Conservation (phyloP, 1,139 yeast genomes). For the Suhomyces panamericanus region DNA sequence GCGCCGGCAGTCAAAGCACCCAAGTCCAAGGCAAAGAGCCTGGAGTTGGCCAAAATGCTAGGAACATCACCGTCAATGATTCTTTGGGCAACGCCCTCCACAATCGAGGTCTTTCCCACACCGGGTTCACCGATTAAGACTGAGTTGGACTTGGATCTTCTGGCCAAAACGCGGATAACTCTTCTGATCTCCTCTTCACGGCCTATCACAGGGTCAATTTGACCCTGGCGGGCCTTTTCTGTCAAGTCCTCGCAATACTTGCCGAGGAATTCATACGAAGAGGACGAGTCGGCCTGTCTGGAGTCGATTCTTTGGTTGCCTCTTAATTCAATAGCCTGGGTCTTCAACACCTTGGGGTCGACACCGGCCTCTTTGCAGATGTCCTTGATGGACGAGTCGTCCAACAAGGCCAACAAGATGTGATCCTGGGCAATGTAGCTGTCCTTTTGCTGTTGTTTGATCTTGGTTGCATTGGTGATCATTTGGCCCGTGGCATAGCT, state of each 20-base stretch:
- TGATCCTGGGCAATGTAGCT: conserved; percentile 93
- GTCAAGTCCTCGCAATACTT: conserved; percentile 95
- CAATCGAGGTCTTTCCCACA: conserved; percentile 97
- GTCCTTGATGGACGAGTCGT: conserved; percentile 68
- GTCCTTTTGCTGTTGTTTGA: conserved; percentile 87
- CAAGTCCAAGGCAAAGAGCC: conserved; percentile 82
- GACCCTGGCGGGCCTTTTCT: conserved; percentile 89
- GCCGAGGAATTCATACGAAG: conserved; percentile 75
- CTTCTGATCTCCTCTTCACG: conserved; percentile 97
- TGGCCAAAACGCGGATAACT: conserved; percentile 88
- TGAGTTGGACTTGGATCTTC: conserved; percentile 95
- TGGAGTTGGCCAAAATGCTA: conserved; percentile 73
- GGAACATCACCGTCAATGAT: conserved; percentile 96
- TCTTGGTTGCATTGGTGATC: conserved; percentile 66
- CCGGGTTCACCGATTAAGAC: conserved; percentile 98
- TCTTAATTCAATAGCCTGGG: conserved; percentile 80
- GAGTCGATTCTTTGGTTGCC: conserved; percentile 93
- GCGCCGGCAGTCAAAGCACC: conserved; percentile 99
- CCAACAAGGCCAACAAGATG: conserved; percentile 77
- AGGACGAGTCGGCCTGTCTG: conserved; percentile 88
- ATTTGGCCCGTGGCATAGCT: conserved; percentile 71
- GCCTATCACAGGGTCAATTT: conserved; percentile 97
- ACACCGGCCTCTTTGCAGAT: conserved; percentile 75
- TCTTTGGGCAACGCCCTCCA: conserved; percentile 98
- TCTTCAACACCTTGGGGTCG: conserved; percentile 69